A percentile compares a stretch with the other conserved stretches of the same genome.
Conservation (phyloP, 352 stramenopile species). For the Phytophthora fragariaefolia region DNA sequence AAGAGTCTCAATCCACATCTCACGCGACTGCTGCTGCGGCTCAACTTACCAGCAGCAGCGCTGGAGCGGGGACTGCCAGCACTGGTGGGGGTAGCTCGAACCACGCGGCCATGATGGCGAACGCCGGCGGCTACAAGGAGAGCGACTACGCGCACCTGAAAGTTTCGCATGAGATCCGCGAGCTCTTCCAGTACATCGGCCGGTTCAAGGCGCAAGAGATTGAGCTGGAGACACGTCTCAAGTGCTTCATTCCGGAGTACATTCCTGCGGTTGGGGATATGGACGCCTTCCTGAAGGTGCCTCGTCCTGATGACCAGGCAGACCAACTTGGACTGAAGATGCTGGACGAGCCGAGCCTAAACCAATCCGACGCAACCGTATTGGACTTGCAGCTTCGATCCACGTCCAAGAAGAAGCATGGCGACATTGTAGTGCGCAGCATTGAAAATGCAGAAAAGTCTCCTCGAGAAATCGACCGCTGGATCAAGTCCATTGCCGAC, state of each 20-base stretch:
- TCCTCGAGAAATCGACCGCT: constrained; percentile 93
- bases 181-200: constrained; percentile 95
- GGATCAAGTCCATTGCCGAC: constrained; percentile 96
- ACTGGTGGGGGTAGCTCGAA: constrained; percentile 32
- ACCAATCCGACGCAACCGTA: constrained; percentile 95
- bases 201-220: constrained; percentile 96
- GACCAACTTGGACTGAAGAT: constrained; percentile 94
- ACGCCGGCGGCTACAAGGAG: constrained; percentile 86
- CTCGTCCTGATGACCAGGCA: constrained; percentile 88
- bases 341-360: constrained; percentile 93
- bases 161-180: constrained; percentile 89
- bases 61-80: constrained; percentile 20
- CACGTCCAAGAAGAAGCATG: constrained; percentile 95
- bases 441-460: constrained; percentile 96
- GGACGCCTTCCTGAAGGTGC: constrained; percentile 97
- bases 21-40: constrained; percentile 25
- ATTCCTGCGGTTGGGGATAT: constrained; percentile 97
- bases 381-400: constrained; percentile 95
- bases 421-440: constrained; percentile 91
- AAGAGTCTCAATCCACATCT: constrained; percentile 38
- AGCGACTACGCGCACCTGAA: constrained; percentile 90
- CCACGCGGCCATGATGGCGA: constrained; percentile 71
- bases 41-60: constrained; percentile 2
- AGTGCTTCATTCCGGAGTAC: constrained; percentile 97
- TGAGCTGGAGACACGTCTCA: constrained; percentile 94